Base-by-base conservation (phyloP, 352 stramenopile genomes). In the Pythium phragmitis region DNA sequence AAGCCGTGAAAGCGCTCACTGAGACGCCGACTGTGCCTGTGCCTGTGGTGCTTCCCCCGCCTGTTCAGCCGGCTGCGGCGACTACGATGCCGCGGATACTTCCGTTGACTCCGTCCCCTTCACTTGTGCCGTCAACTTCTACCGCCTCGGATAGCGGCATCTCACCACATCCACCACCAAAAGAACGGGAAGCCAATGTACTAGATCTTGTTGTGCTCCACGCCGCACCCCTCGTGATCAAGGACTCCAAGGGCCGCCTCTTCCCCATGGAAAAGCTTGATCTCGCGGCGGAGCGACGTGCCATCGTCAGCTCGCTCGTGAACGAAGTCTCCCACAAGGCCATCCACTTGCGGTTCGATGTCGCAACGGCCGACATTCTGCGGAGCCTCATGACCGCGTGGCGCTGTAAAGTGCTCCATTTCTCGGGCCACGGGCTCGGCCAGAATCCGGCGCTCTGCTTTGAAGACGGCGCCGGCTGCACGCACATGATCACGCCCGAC, bases 221-320 rank as follows among this genome's bases (percentile, higher is more conserved):
- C 34, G 85, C 85, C n/a, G 82, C 85, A 19, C 85, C 85, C 50
- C 77, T 93, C 16, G 80, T 91, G 57, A 90, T 91, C 63, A 87
- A 85, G 60, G 79, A 93, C 72, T 79, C 72, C 41, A 77, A 80
- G 45, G 72, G 76, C 5, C 82, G 78, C n/a, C 85, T 92, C 47
- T 89, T 80, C 65, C 75, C 81, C 28, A 93, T 93, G 85, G 85
- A 93, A 69, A 91, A 93, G 55, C 79, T 93, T 26, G 82, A 93
- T 53, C 66, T 93, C 23, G 82, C 89, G 33, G 77, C 82, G 3
- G 82, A 93, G 60, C 82, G 85, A 2, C 72, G 81, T 26, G 79
- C 82, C 54, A 89, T 93, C 70, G 77, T 76, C 47, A 85, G 82
- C 41, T 85, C 80, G 52, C 68, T 92, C 26, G 75, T 89, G 5